These are phyloP conservation scores for Claviceps fusiformis DNA, from an alignment of 2,329 filamentous ascomycete species.

Conservation along the genomic window DNA sequence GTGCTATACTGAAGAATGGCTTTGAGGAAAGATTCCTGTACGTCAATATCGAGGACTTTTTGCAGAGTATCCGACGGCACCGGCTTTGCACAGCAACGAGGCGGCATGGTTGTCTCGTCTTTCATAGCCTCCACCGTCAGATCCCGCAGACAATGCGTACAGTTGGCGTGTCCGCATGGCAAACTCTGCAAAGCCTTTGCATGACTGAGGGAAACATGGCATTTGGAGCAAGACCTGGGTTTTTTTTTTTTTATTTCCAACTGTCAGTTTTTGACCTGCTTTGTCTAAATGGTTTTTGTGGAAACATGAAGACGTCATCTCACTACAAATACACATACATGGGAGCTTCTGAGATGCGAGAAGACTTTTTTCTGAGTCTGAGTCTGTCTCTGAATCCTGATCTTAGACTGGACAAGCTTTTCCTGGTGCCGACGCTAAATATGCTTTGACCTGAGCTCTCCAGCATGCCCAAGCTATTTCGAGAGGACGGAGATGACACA, in stretches of 20 bases:
- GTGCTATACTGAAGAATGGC: slow-evolving; percentile 44
- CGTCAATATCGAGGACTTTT: slow-evolving; percentile 33
- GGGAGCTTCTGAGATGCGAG: slow-evolving; percentile 18
- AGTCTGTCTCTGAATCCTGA: slow-evolving; percentile 30
- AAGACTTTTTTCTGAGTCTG: slow-evolving; percentile 26
- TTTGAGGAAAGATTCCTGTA: slow-evolving; percentile 41
- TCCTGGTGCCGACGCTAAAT: slow-evolving; percentile 31
- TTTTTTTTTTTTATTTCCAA: not conserved
- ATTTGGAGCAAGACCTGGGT: slow-evolving; percentile 41
- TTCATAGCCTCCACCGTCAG: slow-evolving; percentile 40
- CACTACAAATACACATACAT: slow-evolving; percentile 14
- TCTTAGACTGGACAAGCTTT: slow-evolving; percentile 31
- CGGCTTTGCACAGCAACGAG: slow-evolving; percentile 44
- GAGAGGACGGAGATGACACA: slow-evolving; percentile 29
- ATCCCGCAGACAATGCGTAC: slow-evolving; percentile 37
- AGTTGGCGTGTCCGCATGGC: slow-evolving; percentile 46
- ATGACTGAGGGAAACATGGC: slow-evolving; percentile 36
- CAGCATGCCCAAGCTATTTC: slow-evolving; percentile 16
- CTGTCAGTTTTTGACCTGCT: not conserved
- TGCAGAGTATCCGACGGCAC: slow-evolving; percentile 37
- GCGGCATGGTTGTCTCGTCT: slow-evolving; percentile 49
- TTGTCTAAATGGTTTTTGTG: not conserved
- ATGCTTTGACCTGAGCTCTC: slow-evolving; percentile 24
- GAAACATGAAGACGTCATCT: not conserved
- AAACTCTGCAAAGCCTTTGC: slow-evolving; percentile 32